phyloP scores from a whole-genome alignment of 306 rosid species.

The Corylus americana region DNA sequence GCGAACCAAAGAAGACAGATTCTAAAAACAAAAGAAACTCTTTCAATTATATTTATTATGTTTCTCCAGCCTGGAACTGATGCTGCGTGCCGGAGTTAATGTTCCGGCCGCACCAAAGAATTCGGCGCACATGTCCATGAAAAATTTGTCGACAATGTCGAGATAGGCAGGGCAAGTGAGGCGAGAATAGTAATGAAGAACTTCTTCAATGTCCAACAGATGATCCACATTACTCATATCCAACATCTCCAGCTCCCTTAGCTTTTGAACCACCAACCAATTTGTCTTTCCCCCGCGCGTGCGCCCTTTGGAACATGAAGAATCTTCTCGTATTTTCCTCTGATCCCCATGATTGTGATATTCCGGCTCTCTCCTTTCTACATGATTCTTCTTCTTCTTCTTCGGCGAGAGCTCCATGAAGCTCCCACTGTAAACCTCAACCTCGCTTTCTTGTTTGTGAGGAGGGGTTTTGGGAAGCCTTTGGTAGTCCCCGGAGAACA shows the following conservation, averaged over 20 bases:
- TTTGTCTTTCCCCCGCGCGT: constrained; percentile 23
- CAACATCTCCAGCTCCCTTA: constrained; percentile 76
- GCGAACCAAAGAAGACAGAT: not conserved
- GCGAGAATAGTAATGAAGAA: constrained; percentile 81
- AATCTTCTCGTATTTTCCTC: constrained; percentile 33
- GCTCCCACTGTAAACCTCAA: constrained; percentile 32
- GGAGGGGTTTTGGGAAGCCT: constrained; percentile 71
- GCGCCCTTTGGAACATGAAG: constrained; percentile 6
- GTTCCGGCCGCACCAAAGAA: constrained; percentile 45
- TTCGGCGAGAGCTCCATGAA: constrained; percentile 21
- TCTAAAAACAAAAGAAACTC: not conserved
- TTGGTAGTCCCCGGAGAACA: constrained; percentile 62
- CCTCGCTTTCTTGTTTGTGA: constrained; percentile 33
- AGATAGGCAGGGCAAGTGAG: constrained; percentile 80
- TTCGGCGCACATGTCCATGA: constrained; percentile 67
- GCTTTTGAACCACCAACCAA: constrained; percentile 57
- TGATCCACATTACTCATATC: constrained; percentile 73
- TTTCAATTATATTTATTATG: not conserved
- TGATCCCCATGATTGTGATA: constrained; percentile 13
- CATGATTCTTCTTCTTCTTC: constrained; percentile 21
- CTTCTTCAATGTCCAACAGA: constrained; percentile 81
- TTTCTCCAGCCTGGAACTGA: constrained; percentile 33
- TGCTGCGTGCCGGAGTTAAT: constrained; percentile 35
- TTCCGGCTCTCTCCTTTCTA: constrained; percentile 30
- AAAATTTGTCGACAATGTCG: constrained; percentile 81